phyloP scores from a whole-genome alignment of 139 green algal genomes.

The Limnomonas spitsbergensis region DNA sequence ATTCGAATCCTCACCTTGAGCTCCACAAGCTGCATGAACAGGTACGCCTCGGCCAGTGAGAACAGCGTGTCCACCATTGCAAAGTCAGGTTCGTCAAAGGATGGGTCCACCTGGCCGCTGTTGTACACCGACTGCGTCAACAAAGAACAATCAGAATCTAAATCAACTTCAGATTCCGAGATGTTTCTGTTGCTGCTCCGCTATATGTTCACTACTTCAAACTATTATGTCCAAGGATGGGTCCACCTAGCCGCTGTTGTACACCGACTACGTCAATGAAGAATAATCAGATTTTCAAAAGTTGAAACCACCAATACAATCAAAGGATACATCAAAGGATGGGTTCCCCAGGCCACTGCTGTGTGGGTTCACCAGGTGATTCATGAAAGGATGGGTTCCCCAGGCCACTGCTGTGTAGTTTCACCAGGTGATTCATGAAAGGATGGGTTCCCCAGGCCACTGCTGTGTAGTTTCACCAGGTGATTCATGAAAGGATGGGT shows the following conservation, averaged over 20 bases:
- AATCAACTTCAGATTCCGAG: constrained; percentile 13
- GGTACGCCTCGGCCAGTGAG: constrained; percentile 87
- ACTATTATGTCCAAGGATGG: constrained; percentile 27
- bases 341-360: neutral
- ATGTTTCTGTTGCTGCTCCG: no score
- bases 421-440: no score
- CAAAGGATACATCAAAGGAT: constrained; percentile 30
- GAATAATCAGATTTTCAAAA: neutral
- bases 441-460: no score
- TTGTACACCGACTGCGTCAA: constrained; percentile 3
- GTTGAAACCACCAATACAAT: constrained; percentile 22
- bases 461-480: no score
- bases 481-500: no score
- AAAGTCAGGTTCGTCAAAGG: constrained; percentile 33
- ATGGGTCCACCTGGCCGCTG: neutral
- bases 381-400: no score
- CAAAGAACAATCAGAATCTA: neutral
- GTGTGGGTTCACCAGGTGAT: no score
- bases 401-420: no score
- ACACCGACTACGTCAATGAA: neutral
- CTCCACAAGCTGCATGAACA: constrained; percentile 68
- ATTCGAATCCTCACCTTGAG: constrained; percentile 41
- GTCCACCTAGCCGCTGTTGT: neutral
- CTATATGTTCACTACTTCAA: constrained; percentile 74
- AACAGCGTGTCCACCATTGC: constrained; percentile 89